Base-by-base conservation (phyloP, 192 early-diverging fungal species). In the Coemansia sp. region DNA sequence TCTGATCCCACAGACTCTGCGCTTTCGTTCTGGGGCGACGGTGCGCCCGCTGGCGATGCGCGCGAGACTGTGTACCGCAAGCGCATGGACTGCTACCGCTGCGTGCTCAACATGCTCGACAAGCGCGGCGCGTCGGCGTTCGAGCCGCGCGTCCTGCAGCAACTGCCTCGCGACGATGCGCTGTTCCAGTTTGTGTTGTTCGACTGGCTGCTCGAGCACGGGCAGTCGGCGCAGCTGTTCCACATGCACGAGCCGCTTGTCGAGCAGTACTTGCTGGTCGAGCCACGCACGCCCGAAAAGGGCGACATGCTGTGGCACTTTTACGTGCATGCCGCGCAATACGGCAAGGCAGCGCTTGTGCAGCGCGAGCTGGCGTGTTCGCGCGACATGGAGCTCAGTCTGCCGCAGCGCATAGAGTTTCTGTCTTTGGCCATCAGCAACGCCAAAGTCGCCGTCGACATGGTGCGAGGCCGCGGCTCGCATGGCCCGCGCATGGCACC, bases 111-210 rank as follows among this genome's bases (percentile, higher is more conserved):
- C 1, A 50, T 74, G 29, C 67, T 83, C 2, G 72, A 76, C 41
- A 65, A 69, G 27, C 62, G 66, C 47, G 37, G 65, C 2, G 39
- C 23, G 18, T 12, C 52, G 1, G 54, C 37, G 11, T 24, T 68
- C 4, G 70, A 64, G n/a, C 54, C 41, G 4, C 38, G 52, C 12
- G 50, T 23, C 13, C 57, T 79, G 4, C n/a, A 56, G 13, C 24
- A 78, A 32, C 77, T 90, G 54, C 68, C 74, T 4, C 70, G 66
- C 41, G 71, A 82, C 29, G 89, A 91, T 55, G 66, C 65, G 1
- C 66, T 85, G 38, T 91, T 91, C 82, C 88, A 90, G 41, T 83
- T 85, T 57, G 64, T 63, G n/a, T 73, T 90, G 5, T 90, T 85
- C 57, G 82, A 88, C 29, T 89, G 85, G 88, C 69, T 90, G 35